Percentiles rank a stretch among this genome's conserved stretches.
phyloP scores from a whole-genome alignment of 495 filamentous ascomycete genomes.

The Aspergillus panamensis region DNA sequence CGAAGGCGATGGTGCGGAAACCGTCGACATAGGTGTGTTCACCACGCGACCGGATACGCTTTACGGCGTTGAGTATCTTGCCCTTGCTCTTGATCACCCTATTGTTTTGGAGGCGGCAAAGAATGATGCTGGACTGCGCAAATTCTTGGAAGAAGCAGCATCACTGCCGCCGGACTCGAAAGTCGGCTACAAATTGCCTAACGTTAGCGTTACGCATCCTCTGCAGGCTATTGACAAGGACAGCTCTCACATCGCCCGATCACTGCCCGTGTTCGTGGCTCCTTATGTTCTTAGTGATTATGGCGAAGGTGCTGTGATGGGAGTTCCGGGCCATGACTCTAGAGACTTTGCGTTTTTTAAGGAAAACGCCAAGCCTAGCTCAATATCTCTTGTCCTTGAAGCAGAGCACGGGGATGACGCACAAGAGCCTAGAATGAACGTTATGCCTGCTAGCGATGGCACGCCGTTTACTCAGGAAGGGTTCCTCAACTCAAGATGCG shows the following conservation, averaged over 20 bases:
- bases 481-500: constrained; percentile 40
- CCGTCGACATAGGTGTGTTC: constrained; percentile 62
- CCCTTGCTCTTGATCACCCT: constrained; percentile 69
- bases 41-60: constrained; percentile 83
- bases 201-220: constrained; percentile 63
- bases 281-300: constrained; percentile 87
- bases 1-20: constrained; percentile 25
- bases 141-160: constrained; percentile 62
- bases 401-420: constrained; percentile 21
- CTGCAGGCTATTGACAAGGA: constrained; percentile 52
- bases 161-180: constrained; percentile 67
- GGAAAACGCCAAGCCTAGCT: constrained; percentile 56
- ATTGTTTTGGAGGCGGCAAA: constrained; percentile 61
- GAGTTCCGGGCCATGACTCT: constrained; percentile 78
- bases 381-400: constrained; percentile 47
- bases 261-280: constrained; percentile 73
- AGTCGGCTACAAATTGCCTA: constrained; percentile 62
- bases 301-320: constrained; percentile 89
- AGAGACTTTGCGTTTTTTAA: constrained; percentile 79
- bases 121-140: constrained; percentile 54
- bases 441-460: constrained; percentile 35
- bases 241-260: constrained; percentile 45
- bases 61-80: constrained; percentile 79
- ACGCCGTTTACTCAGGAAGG: constrained; percentile 47
- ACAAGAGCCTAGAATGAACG: constrained; percentile 37